Evolutionary conservation across 179 eudicot species (phyloP).

Genomic region (Actinidia arguta): DNA sequence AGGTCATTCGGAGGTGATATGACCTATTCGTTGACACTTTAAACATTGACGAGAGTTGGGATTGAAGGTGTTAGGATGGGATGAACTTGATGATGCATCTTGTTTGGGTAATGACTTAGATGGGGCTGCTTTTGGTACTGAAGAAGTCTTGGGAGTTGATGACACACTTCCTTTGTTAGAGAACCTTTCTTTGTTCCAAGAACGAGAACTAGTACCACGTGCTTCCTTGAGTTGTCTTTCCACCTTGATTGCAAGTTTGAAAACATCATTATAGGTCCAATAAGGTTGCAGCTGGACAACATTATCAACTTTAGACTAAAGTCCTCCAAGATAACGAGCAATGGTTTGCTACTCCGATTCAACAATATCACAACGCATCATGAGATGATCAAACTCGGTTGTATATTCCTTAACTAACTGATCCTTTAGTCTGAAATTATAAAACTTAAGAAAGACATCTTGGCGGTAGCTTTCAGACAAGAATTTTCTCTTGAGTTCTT

Average conservation of each 20-base stretch:
- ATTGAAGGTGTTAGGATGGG: not conserved
- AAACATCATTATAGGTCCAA: not conserved
- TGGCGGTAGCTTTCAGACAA: not conserved
- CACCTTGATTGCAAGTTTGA: not conserved
- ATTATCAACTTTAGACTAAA: not conserved
- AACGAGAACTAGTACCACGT: not conserved
- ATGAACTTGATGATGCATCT: not conserved
- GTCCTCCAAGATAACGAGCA: not conserved
- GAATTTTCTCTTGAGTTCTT: not conserved
- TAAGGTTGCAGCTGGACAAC: not conserved
- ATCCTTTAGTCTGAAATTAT: not conserved
- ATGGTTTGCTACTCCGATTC: not conserved
- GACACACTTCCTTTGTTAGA: not conserved
- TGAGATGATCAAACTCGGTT: not conserved
- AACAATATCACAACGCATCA: not conserved
- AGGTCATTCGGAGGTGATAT: not conserved
- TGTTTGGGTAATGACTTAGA: not conserved
- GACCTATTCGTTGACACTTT: not conserved
- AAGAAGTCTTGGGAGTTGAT: not conserved
- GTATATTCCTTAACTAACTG: not conserved
- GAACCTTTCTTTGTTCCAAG: not conserved
- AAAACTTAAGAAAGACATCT: not conserved
- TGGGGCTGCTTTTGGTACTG: not conserved
- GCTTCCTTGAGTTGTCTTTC: not conserved
- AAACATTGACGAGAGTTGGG: not conserved